Conservation (phyloP, 352 stramenopile species). For the Phytophthora litchii region DNA sequence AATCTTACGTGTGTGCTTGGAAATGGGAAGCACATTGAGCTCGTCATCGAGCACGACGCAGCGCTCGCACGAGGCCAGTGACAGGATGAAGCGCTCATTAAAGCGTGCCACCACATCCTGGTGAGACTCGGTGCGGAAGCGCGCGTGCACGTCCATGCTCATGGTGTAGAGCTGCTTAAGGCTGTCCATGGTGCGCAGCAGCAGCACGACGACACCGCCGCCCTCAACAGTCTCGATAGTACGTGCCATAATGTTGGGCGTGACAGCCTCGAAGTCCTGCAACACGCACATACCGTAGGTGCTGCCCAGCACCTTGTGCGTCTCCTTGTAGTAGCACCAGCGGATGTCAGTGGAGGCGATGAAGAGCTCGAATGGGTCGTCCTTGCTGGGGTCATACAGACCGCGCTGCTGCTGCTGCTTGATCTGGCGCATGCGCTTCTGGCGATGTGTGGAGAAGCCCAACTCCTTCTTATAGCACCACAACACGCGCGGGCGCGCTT, state of each 20-base stretch:
- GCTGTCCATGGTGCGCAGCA: constrained; percentile 98
- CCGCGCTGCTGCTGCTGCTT: constrained; percentile 95
- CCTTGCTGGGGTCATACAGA: constrained; percentile 91
- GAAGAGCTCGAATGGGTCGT: constrained; percentile 99
- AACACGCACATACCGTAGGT: constrained; percentile 99
- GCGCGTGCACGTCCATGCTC: constrained; percentile 96
- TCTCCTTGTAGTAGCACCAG: constrained; percentile 99
- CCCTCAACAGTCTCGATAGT: constrained; percentile 99
- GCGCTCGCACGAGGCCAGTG: constrained; percentile 92
- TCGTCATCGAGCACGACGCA: constrained; percentile 99
- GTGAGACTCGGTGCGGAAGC: constrained; percentile 92
- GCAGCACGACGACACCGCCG: constrained; percentile 96
- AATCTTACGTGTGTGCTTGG: constrained; percentile 91
- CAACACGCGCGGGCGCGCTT: constrained; percentile 95
- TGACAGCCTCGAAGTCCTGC: constrained; percentile 99
- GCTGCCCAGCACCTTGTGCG: constrained; percentile 98
- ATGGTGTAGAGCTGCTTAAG: constrained; percentile 99
- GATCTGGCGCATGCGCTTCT: constrained; percentile 94
- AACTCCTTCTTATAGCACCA: constrained; percentile 99
- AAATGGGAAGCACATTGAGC: constrained; percentile 98
- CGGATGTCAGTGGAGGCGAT: constrained; percentile 98
- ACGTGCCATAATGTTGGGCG: constrained; percentile 98
- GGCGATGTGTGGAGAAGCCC: constrained; percentile 98
- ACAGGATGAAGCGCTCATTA: constrained; percentile 99
- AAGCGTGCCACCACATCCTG: constrained; percentile 97